Evolutionary conservation across 1,284 basidiomycete genomes (phyloP), one percentile per base, ranked within the genome.

Genomic region (Afroboletus lepidellus): DNA sequence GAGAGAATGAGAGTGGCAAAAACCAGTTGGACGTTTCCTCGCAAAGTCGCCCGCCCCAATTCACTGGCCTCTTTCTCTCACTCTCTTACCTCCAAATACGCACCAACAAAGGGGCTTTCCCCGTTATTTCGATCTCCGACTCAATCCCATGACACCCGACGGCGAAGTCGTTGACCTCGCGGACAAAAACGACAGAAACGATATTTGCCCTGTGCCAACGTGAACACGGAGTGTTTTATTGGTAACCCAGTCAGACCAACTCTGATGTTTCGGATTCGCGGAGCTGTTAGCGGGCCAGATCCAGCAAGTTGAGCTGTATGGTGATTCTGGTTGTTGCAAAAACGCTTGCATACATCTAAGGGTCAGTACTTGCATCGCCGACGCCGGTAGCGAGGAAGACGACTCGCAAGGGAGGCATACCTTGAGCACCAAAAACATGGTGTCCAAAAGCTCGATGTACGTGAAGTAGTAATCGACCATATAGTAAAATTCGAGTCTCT

Each of bases 391-490:
- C 15, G 8, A 24, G 3, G 45, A 29, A 54, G 46, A 55, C 30
- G 25, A 74, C 84, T 62, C 66, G 92, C 92, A 87, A 46, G 98
- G 80, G 15, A 92, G 92, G 73, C 97, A 96, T 81, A 98, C 98
- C 84, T 96, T 98, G 63, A 96, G 77, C 25, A 93, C 92, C 56
- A 98, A 83, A 81, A 98, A 98, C 54, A 96, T 81, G 13, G 95
- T 98, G 78, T 98, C 95, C 57, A 95, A 67, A 54, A 98, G 83
- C 75, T 98, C 94, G 59, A 94, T 71, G 69, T 93, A 94, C 73
- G 95, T 94, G 83, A 95, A 91, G 74, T 87, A 93, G 77, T 98
- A 98, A 78, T 98, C 98, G 77, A 98, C 78, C 78, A 98, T 94
- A 78, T 98, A 98, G 76, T 92, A 96, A 63, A 92, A 86, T 69